Percentiles rank a stretch among this genome's conserved stretches.
These are phyloP conservation scores for Cryptosporidium viatorum DNA, from an alignment of 169 alveolate species.

Conservation along the genomic window DNA sequence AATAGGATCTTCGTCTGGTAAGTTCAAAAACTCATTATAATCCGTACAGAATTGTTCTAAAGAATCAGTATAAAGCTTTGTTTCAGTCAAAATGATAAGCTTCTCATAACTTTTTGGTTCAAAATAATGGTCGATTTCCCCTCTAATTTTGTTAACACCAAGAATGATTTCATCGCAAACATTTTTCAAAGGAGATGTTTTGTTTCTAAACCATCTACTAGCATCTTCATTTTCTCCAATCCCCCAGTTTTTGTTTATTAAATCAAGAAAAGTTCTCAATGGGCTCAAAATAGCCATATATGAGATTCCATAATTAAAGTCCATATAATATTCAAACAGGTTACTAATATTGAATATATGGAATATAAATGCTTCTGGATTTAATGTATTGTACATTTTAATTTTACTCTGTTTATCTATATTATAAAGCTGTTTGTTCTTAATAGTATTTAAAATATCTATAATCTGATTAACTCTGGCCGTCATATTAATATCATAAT, in stretches of 20 bases:
- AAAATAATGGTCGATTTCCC: conserved; percentile 31
- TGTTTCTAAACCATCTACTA: conserved; percentile 21
- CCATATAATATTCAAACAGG: conserved; percentile 20
- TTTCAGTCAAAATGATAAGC: conserved; percentile 47
- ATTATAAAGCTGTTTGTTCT: conserved; percentile 4
- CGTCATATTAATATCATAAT: conserved; percentile 21
- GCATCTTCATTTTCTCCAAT: conserved; percentile 17
- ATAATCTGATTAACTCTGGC: background rate
- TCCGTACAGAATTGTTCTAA: conserved; percentile 21
- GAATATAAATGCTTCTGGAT: conserved; percentile 33
- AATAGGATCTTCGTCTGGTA: background rate
- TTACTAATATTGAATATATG: conserved; percentile 36
- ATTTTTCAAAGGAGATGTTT: conserved; percentile 22
- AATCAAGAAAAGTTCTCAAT: conserved; percentile 50
- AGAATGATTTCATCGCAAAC: conserved; percentile 24
- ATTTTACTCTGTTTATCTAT: background rate
- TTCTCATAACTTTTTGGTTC: conserved; percentile 33
- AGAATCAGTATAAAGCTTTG: conserved; percentile 41
- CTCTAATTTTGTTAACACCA: conserved; percentile 15
- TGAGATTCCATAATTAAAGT: conserved; percentile 14
- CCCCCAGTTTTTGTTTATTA: conserved; percentile 47
- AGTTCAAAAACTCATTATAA: background rate
- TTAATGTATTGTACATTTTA: conserved; percentile 5
- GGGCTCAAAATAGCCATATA: conserved; percentile 16
- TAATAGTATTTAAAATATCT: conserved; percentile 10